Conservation (phyloP, 225 moss, liverwort and hornwort genomes). For the Physcomitrellopsis africana region DNA sequence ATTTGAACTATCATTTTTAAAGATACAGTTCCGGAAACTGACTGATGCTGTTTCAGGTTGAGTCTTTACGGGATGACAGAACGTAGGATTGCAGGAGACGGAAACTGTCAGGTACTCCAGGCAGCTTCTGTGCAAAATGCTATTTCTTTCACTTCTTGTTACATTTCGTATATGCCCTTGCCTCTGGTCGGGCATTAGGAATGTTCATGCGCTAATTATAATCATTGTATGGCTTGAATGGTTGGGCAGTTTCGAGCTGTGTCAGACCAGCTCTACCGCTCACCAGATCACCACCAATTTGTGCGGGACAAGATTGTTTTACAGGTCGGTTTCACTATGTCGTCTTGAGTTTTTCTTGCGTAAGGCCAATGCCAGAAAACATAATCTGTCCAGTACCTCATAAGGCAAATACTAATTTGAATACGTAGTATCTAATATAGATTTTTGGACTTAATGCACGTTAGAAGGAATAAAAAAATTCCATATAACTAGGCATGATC, state of each 20-base stretch:
- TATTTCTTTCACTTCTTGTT: background rate
- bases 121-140: background rate
- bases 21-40: background rate
- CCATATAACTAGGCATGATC: background rate
- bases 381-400: background rate
- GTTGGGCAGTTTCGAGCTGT: slow-evolving; percentile 43
- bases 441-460: background rate
- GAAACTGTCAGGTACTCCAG: slow-evolving; percentile 75
- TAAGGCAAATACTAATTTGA: too few relatives aligned
- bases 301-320: slow-evolving; percentile 36
- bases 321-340: slow-evolving; percentile 34
- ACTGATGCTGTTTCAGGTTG: slow-evolving; percentile 46
- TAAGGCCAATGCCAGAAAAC: background rate
- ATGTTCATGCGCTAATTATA: background rate
- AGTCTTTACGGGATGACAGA: slow-evolving; percentile 68
- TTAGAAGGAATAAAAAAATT: slow-evolving; percentile 4
- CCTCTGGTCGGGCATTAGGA: background rate
- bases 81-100: slow-evolving; percentile 71
- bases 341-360: background rate
- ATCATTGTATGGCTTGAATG: slow-evolving; percentile 24
- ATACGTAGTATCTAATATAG: background rate
- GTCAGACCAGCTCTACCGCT: slow-evolving; percentile 45
- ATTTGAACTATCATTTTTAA: background rate
- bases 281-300: slow-evolving; percentile 45
- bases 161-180: background rate